Evolutionary conservation across 2,329 filamentous ascomycete species (phyloP), one percentile per base, ranked within the genome.

Genomic region (Botrytis squamosa): DNA sequence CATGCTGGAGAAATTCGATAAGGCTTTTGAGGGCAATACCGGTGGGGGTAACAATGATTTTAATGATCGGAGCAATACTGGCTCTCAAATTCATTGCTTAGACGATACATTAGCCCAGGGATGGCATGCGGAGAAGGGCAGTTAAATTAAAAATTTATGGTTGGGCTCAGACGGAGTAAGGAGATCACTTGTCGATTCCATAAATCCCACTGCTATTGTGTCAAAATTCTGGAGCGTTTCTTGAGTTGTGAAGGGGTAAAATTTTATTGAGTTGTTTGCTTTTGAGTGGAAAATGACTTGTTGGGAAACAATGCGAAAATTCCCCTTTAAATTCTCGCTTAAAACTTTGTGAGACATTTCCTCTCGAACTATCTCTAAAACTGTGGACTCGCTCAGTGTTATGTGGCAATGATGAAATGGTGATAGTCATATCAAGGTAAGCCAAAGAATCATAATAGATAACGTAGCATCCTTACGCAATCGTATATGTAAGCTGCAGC

Each of bases 61-160:
- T 10, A 22, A 33, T 22, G 9, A 12, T 1, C 2, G 1, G 16
- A 42, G 4, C 20, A 64, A 0, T 20, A 3, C 2, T 44, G 3
- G n/a, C 40, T 64, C 25, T 22, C 33, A 16, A 18, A 22, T 22
- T 4, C 1, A 5, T 22, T n/a, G n/a, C 8, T 20, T 44, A 6
- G 16, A 44, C 6, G 2, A 10, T 64, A 25, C 0, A 2, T 42
- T 42, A 20, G n/a, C 4, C 16, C 9, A n/a, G 20, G 29, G 40
- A 18, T 22, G 5, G 9, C 25, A 33, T 64, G 16, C 9, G 25
- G 38, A 38, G 25, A 18, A 16, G 38, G 59, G 38, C 25, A 25
- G n/a, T 38, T 10, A 20, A 36, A 29, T 38, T 5, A 1, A 25
- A 42, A 42, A 2, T n/a, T 29, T 6, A 63, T 42, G 16, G 14